phyloP scores from a whole-genome alignment of 495 filamentous ascomycete species.

The Amphirosellinia nigrospora region DNA sequence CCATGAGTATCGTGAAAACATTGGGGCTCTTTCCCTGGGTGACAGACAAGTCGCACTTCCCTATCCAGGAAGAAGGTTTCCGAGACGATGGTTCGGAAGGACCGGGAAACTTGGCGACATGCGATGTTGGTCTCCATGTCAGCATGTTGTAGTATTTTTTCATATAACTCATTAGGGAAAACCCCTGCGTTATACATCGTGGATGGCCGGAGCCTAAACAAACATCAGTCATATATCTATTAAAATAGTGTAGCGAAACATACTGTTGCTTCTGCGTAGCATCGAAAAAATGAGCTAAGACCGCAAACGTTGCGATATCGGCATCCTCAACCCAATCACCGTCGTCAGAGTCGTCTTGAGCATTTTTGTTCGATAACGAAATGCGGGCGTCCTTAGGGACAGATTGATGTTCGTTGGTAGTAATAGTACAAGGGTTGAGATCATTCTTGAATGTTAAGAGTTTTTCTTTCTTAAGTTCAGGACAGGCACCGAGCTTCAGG shows the following conservation, averaged over 20 bases:
- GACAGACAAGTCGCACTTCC: background rate
- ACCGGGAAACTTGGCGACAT: constrained; percentile 4
- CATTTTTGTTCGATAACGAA: no score
- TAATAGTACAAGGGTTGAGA: no score
- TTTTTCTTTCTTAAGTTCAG: background rate
- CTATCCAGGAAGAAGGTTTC: constrained; percentile 3
- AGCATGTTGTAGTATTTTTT: background rate
- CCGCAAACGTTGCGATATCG: background rate
- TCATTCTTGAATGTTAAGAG: no score
- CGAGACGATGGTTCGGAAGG: background rate
- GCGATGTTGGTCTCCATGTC: constrained; percentile 6
- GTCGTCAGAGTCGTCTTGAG: background rate
- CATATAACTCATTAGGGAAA: constrained; percentile 8
- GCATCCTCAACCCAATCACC: background rate
- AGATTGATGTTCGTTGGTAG: no score
- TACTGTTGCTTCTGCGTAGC: constrained; percentile 4
- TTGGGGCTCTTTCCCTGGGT: constrained; percentile 4
- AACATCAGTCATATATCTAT: background rate
- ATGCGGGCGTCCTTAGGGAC: no score
- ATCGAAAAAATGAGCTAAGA: constrained; percentile 11
- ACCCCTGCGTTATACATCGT: background rate
- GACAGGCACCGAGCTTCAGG: background rate
- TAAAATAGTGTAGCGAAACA: background rate
- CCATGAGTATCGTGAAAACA: background rate
- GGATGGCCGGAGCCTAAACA: constrained; percentile 7